Evolutionary conservation across 1,139 yeast species (phyloP).

Genomic region (Blastobotrys arbuscula): DNA sequence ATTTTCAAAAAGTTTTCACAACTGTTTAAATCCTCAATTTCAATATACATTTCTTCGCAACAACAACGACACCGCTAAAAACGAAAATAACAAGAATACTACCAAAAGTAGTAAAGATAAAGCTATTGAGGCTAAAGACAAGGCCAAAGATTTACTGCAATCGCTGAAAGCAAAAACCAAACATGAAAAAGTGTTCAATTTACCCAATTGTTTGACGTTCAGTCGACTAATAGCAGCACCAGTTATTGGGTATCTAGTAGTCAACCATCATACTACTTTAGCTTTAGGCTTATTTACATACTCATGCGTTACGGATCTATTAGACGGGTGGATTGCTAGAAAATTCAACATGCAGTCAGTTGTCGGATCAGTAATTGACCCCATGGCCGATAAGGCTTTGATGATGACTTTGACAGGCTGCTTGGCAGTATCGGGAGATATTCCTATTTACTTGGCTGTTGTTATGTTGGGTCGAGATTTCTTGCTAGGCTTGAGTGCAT

Average conservation of each 20-base stretch:
- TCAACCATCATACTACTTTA: conserved; percentile 51
- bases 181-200: conserved; percentile 59
- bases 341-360: conserved; percentile 69
- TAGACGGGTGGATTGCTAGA: conserved; percentile 91
- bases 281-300: conserved; percentile 74
- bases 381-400: conserved; percentile 87
- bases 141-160: conserved; percentile 9
- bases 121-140: conserved; percentile 2
- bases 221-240: conserved; percentile 80
- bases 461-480: conserved; percentile 83
- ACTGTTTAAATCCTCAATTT: not conserved
- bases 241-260: conserved; percentile 68
- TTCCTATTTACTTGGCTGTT: conserved; percentile 58
- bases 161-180: conserved; percentile 10
- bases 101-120: not conserved
- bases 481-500: conserved; percentile 66
- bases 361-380: conserved; percentile 88
- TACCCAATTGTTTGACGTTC: conserved; percentile 80
- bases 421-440: conserved; percentile 58
- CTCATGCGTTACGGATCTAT: conserved; percentile 83
- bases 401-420: conserved; percentile 84
- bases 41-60: not conserved
- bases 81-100: not conserved
- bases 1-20: no score
- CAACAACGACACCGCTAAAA: not conserved